Evolutionary conservation across 2,329 filamentous ascomycete genomes (phyloP), one percentile per base, ranked within the genome.

Genomic region (Apiospora pterosperma): DNA sequence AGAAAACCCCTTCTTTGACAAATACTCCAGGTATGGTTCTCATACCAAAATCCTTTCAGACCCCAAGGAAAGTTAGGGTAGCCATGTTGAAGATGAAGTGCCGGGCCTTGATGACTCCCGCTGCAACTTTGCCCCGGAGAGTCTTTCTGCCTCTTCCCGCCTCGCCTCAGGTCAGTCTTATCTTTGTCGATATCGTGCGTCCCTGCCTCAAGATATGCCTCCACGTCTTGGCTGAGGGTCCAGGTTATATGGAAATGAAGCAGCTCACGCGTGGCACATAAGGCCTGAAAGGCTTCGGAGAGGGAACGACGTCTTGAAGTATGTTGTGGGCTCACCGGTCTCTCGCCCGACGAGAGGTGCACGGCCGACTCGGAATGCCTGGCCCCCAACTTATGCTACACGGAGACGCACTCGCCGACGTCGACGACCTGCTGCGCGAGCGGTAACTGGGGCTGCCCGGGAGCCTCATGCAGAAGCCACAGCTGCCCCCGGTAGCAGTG

Each of bases 331-430:
- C 48, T 34, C 1, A 44, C n/a, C 8, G 62, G 44, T 16, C 23
- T 63, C 10, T 52, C 34, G 23, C 28, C 62, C 28, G 62, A 55
- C 14, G 8, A 48, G 62, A 36, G 16, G 10, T 34, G 28, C 16
- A 41, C 34, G 14, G 36, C 59, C 23, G 62, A 64, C 39, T 25
- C 36, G 28, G 55, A 64, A n/a, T 64, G 62, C 16, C 44, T 52
- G 6, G 25, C 44, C 6, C 44, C 44, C 14, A 52, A 52, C 25
- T n/a, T 31, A 14, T 52, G 44, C 44, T 31, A 52, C 44, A 52
- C 44, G 25, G 44, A 52, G 6, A 52, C 44, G 44, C 44, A 52
- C 16, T 10, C 44, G 25, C 44, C 44, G 25, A 6, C 44, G 25
- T 52, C 44, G 44, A 52, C 44, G 44, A 52, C 44, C 6, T 52